A percentile compares a stretch with the other conserved stretches of the same genome.
These are phyloP conservation scores for Colletotrichum scovillei DNA, from an alignment of 2,329 filamentous ascomycete genomes.

Conservation along the genomic window DNA sequence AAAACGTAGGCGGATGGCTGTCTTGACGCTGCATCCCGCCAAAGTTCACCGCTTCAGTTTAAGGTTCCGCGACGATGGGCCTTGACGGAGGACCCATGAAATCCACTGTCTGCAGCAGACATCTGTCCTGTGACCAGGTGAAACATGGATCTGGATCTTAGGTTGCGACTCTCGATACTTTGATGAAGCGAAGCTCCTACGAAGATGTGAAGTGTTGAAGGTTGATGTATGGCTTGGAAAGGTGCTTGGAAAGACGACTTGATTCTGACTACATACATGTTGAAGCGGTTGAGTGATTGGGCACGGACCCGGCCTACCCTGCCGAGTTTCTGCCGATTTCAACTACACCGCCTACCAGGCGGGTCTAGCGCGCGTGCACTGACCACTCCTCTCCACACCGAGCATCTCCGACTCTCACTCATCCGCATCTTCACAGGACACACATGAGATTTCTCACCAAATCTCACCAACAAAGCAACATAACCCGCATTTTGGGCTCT, in stretches of 20 bases:
- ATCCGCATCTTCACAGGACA: not conserved
- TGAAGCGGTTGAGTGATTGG: not conserved
- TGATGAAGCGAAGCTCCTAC: not conserved
- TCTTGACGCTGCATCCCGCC: not conserved
- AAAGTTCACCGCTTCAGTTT: conserved; percentile 7
- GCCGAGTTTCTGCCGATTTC: not conserved
- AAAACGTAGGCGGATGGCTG: not conserved
- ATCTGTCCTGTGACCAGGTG: not conserved
- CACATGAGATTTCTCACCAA: not conserved
- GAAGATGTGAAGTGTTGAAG: not conserved
- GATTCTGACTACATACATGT: not conserved
- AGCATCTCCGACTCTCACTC: not conserved
- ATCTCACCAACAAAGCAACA: no score
- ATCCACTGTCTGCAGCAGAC: not conserved
- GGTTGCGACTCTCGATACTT: not conserved
- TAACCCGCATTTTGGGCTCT: no score
- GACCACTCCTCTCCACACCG: not conserved
- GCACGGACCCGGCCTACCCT: not conserved
- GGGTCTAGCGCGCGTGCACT: not conserved
- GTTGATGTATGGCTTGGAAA: not conserved
- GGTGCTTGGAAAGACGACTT: not conserved
- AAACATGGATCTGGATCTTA: not conserved
- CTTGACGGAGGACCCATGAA: not conserved
- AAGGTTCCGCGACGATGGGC: not conserved
- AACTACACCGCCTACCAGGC: not conserved